phyloP scores from a whole-genome alignment of 2,329 filamentous ascomycete genomes.

The Beauveria rudraprayagi region DNA sequence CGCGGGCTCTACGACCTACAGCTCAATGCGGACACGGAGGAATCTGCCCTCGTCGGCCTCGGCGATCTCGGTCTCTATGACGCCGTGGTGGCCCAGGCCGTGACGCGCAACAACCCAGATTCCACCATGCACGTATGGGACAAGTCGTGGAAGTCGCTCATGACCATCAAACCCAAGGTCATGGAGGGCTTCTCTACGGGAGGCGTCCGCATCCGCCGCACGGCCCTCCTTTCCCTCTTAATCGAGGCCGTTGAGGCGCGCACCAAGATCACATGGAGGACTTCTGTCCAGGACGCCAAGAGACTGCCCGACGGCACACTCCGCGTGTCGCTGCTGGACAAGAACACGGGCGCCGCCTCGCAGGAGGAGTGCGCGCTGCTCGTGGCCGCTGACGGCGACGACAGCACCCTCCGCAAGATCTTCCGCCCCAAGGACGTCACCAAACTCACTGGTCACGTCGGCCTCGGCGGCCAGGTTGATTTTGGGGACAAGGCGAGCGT shows the following conservation, averaged over 20 bases:
- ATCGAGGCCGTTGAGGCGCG: conserved; percentile 17
- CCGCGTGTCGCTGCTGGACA: not conserved
- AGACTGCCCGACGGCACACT: conserved; percentile 1
- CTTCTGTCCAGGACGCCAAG: not conserved
- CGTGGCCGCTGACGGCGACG: conserved; percentile 32
- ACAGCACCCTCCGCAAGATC: conserved; percentile 27
- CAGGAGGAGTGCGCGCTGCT: conserved; percentile 27
- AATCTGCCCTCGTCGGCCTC: conserved; percentile 25
- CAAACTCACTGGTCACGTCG: conserved; percentile 26
- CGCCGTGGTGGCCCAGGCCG: conserved; percentile 18
- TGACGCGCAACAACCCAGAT: conserved; percentile 16
- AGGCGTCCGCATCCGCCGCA: conserved; percentile 22
- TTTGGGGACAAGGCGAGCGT: conserved; percentile 21
- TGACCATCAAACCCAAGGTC: conserved; percentile 19
- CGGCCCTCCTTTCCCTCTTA: conserved; percentile 21
- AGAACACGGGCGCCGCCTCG: not conserved
- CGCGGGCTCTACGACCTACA: conserved; percentile 27
- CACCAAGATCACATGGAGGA: conserved; percentile 5
- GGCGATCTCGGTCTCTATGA: conserved; percentile 28
- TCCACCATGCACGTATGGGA: conserved; percentile 27
- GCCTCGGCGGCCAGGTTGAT: conserved; percentile 25
- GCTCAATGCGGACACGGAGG: conserved; percentile 21
- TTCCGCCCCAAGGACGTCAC: conserved; percentile 28
- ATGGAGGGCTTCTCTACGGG: conserved; percentile 18
- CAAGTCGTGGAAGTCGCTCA: conserved; percentile 20